Conservation (phyloP, 805 yeast species). For the Ogataea methanolica region DNA sequence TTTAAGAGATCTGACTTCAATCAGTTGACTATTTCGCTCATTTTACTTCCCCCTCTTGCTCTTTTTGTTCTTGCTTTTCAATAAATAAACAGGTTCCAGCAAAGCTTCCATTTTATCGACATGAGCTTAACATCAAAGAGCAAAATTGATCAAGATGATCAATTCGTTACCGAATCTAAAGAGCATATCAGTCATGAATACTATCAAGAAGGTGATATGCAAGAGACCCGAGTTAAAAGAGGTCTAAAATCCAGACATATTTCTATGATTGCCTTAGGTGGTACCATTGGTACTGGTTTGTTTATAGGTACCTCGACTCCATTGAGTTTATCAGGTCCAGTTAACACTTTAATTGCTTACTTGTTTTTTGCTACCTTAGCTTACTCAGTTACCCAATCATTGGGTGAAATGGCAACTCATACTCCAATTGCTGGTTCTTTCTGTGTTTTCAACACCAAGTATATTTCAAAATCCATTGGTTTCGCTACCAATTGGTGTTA, state of each 20-base stretch:
- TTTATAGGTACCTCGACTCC: slow-evolving; percentile 62
- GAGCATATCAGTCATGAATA: neutral
- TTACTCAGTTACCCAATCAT: slow-evolving; percentile 60
- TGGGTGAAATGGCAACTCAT: slow-evolving; percentile 80
- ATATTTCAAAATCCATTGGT: slow-evolving; percentile 67
- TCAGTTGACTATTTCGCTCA: too few relatives aligned
- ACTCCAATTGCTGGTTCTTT: slow-evolving; percentile 68
- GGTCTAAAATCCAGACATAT: slow-evolving; percentile 63
- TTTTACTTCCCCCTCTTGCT: too few relatives aligned
- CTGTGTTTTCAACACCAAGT: slow-evolving; percentile 64
- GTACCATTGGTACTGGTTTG: slow-evolving; percentile 76
- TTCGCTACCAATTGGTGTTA: slow-evolving; percentile 70
- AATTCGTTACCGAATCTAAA: too few relatives aligned
- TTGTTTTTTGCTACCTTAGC: slow-evolving; percentile 63
- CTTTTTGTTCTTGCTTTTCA: too few relatives aligned
- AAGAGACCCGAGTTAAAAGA: slow-evolving; percentile 33
- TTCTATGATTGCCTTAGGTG: slow-evolving; percentile 75
- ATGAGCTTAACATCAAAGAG: too few relatives aligned
- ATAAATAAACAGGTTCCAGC: too few relatives aligned
- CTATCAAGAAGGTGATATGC: slow-evolving; percentile 2
- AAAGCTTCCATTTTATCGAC: too few relatives aligned
- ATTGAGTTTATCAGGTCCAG: slow-evolving; percentile 61
- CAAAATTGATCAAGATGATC: too few relatives aligned
- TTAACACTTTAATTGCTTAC: slow-evolving; percentile 58
- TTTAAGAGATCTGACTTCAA: too few relatives aligned